A percentile compares a stretch with the other conserved stretches of the same genome.
Conservation (phyloP, 2,329 filamentous ascomycete genomes). For the Taxawa tesnikishii region DNA sequence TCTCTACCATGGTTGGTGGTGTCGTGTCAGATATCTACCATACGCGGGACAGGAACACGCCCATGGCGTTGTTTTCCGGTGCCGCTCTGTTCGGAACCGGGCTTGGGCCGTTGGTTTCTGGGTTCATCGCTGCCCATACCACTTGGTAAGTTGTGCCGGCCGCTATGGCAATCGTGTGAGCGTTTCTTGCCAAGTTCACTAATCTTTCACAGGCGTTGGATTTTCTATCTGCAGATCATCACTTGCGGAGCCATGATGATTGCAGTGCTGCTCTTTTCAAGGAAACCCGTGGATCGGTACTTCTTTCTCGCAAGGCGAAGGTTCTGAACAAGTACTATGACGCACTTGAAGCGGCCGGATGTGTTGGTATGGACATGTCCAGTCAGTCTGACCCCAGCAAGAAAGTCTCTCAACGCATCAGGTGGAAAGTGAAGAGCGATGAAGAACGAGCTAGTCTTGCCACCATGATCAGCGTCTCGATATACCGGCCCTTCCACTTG, state of each 20-base stretch:
- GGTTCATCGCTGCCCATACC: slow-evolving; percentile 54
- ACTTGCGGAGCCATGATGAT: slow-evolving; percentile 50
- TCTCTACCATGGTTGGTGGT: slow-evolving; percentile 85
- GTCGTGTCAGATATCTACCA: slow-evolving; percentile 80
- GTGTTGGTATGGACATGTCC: slow-evolving; percentile 40
- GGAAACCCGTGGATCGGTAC: slow-evolving; percentile 70
- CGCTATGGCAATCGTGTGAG: too few relatives aligned
- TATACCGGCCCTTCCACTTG: slow-evolving; percentile 67
- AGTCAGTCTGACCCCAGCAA: slow-evolving; percentile 14
- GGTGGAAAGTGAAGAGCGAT: slow-evolving; percentile 71
- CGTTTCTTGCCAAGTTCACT: slow-evolving; percentile 43
- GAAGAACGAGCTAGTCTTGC: slow-evolving; percentile 58
- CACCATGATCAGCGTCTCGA: slow-evolving; percentile 60
- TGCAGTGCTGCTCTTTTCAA: slow-evolving; percentile 59
- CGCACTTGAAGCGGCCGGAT: slow-evolving; percentile 53
- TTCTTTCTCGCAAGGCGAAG: slow-evolving; percentile 63
- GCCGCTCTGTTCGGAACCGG: slow-evolving; percentile 69
- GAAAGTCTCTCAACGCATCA: slow-evolving; percentile 41
- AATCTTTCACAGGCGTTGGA: slow-evolving; percentile 79
- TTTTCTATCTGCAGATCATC: slow-evolving; percentile 78
- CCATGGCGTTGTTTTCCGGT: slow-evolving; percentile 83
- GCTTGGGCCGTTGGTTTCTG: slow-evolving; percentile 59
- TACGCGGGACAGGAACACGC: slow-evolving; percentile 66
- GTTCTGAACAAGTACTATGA: slow-evolving; percentile 71
- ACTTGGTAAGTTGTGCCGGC: too few relatives aligned